Conservation (phyloP, 345 rosid genomes). For the Eucalyptus coolabah region DNA sequence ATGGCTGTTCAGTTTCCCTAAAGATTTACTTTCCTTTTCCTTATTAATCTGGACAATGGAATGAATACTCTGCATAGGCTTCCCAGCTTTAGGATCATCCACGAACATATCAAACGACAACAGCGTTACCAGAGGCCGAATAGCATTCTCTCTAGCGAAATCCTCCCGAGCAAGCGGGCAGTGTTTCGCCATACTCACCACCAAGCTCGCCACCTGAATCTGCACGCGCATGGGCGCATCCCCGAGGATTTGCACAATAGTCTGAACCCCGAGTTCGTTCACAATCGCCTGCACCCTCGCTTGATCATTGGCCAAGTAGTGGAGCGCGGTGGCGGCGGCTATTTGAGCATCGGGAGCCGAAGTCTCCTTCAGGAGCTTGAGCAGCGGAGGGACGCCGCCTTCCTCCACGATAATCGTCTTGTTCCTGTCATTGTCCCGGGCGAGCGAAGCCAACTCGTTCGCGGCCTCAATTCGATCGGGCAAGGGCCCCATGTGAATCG, state of each 20-base stretch:
- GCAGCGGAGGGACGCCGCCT: slow-evolving; percentile 1
- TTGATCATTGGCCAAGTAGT: not conserved
- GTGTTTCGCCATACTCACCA: slow-evolving; percentile 4
- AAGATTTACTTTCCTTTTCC: not conserved
- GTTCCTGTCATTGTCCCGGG: slow-evolving; percentile 14
- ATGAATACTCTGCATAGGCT: slow-evolving; percentile 1
- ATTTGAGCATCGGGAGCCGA: not conserved
- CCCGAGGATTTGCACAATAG: slow-evolving; percentile 7
- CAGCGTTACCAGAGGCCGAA: slow-evolving; percentile 10
- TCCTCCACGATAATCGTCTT: slow-evolving; percentile 14
- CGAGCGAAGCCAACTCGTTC: slow-evolving; percentile 8
- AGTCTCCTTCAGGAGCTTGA: not conserved
- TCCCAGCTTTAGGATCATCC: slow-evolving; percentile 3
- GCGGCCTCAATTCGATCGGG: slow-evolving; percentile 15
- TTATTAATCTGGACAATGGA: slow-evolving; percentile 2
- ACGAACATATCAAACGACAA: slow-evolving; percentile 15
- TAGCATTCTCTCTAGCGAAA: slow-evolving; percentile 7
- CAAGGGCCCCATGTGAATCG: slow-evolving; percentile 2
- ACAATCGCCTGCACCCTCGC: slow-evolving; percentile 7
- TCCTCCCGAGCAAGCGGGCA: slow-evolving; percentile 12
- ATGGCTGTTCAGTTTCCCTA: not conserved
- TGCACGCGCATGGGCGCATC: slow-evolving; percentile 19
- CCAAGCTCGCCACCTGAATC: slow-evolving; percentile 11
- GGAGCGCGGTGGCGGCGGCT: not conserved
- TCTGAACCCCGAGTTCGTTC: not conserved